phyloP scores from a whole-genome alignment of 495 filamentous ascomycete species.

The Bacidia gigantensis region DNA sequence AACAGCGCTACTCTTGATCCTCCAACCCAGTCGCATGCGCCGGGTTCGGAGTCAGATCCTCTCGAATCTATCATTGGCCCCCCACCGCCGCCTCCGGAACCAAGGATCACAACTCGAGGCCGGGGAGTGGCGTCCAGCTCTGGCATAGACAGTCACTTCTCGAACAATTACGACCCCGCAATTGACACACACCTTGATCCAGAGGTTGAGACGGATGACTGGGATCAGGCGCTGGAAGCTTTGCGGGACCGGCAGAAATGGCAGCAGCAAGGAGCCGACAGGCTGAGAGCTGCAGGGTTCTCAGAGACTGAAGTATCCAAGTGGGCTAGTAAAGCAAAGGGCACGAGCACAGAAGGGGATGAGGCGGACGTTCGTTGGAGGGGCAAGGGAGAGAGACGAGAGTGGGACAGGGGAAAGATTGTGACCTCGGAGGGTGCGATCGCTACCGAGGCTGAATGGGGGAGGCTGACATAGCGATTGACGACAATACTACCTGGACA shows the following conservation, averaged over 20 bases:
- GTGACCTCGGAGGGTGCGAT: constrained; percentile 47
- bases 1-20: background rate
- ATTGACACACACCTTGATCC: constrained; percentile 48
- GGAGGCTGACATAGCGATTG: constrained; percentile 11
- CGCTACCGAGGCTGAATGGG: constrained; percentile 11
- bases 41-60: constrained; percentile 49
- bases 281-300: constrained; percentile 67
- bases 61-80: constrained; percentile 73
- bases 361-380: constrained; percentile 92
- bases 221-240: constrained; percentile 72
- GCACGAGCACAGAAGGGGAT: constrained; percentile 59
- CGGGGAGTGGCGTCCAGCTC: constrained; percentile 53
- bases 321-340: constrained; percentile 49
- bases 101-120: constrained; percentile 50
- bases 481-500: too few relatives aligned
- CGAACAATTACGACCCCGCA: constrained; percentile 59
- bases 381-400: constrained; percentile 63
- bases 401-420: constrained; percentile 89
- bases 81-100: constrained; percentile 38
- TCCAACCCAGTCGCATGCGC: constrained; percentile 14
- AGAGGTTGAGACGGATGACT: constrained; percentile 42
- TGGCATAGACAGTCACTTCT: constrained; percentile 71
- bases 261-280: constrained; percentile 64
- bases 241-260: constrained; percentile 69
- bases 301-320: constrained; percentile 59